Evolutionary conservation across 2,329 filamentous ascomycete genomes (phyloP), one percentile per base, ranked within the genome.

Genomic region (Fusarium nodosum): DNA sequence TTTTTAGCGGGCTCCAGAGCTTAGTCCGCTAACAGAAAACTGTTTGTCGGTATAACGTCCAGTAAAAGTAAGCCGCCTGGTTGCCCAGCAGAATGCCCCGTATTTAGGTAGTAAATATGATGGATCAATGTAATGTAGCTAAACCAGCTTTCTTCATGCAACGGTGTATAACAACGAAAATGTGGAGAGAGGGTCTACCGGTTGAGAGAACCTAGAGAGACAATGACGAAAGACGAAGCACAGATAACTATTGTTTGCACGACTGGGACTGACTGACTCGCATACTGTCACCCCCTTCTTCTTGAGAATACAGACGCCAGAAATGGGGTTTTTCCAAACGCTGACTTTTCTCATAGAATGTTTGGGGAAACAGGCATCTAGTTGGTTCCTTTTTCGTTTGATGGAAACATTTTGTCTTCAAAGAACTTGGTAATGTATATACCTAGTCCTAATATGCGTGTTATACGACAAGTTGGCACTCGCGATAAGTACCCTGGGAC

Each of bases 1-100:
- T 24, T 42, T 42, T 52, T 44, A 26, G 62, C 66, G 62, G 54
- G 53, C 66, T 64, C 28, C 28, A 45, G 45, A 69, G 48, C 56
- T 62, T 31, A n/a, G 31, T 22, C 22, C 30, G 30, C 59, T 64
- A 64, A 52, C 16, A 31, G 38, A 41, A 44, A 55, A 60, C 55
- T 69, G 24, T 45, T 38, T 33, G 7, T 36, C 22, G 47, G 46
- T 36, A 46, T 24, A 53, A 42, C 24, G n/a, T 38, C 31, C 52
- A 64, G 59, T 59, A 39, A 48, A n/a, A n/a, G n/a, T 6, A 15
- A 54, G 31, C 47, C 24, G 13, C 10, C 42, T 26, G 56, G 56
- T 59, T 59, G 56, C 41, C 50, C 41, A 56, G 56, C 41, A 59
- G 41, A 41, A n/a, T 58, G 38, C 38, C 47, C 47, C 33, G 24